Base-by-base conservation (phyloP, 306 rosid species). In the Vigna reflexopilosa region DNA sequence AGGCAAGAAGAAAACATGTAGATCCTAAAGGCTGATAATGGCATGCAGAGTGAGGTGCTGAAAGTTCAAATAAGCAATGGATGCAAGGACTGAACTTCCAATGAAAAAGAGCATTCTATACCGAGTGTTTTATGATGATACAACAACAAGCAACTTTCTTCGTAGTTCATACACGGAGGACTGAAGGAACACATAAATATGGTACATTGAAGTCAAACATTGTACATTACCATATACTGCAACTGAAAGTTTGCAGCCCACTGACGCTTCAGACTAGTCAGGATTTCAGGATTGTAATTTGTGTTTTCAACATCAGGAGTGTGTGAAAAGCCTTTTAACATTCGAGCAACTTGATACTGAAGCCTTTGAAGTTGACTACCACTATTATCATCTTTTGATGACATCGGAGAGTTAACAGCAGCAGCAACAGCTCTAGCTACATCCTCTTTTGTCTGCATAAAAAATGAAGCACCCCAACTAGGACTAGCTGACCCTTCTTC, bases 201-300 rank as follows among this genome's bases (percentile, higher is more conserved):
- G 36, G 80, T 40, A 50, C 61, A 70, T 40, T 22, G 20, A 57
- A 79, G 58, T 54, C 28, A 22, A 49, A 42, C 17, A 40, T 2
- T 68, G 57, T 57, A 80, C 57, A 59, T 49, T 82, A 83, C 86
- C 87, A 73, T 54, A 71, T 86, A 65, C 70, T 91, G 93, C 83
- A 91, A 80, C 85, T 93, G 97, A 86, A 87, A 89, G 83, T 77
- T 90, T 70, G 96, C 94, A 54, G 94, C 96, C 98, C 98, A 94
- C 84, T 90, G 97, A 49, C 97, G 97, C 91, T 94, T 94, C 70
- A 80, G 93, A 79, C 89, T 91, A 63, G 97, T 94, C 73, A 94
- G 79, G 79, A 91, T 80, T 87, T 94, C 98, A 20, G 98, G 98
- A 83, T 94, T 94, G 78, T 94, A 94, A 40, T 78, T 85, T 63